Conservation (phyloP, 164 flowering plant genomes). For the Chloranthus sessilifolius region DNA sequence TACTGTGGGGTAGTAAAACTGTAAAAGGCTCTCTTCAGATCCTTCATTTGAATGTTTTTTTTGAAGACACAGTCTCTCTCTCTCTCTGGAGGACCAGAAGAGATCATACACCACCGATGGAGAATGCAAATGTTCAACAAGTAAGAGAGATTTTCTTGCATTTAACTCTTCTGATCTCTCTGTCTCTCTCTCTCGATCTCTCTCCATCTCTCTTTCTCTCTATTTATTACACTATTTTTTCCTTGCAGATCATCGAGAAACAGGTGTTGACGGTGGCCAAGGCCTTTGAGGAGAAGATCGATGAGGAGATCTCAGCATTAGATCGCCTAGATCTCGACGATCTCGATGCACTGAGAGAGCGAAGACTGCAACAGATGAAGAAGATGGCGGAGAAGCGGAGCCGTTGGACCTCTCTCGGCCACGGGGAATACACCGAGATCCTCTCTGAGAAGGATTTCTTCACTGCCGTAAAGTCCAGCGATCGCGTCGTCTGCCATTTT, state of each 20-base stretch:
- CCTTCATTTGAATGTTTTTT: too few species aligned
- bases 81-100: too few species aligned
- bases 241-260: conserved; percentile 67
- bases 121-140: conserved; percentile 43
- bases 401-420: conserved; percentile 94
- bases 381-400: conserved; percentile 94
- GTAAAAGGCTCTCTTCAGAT: too few species aligned
- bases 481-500: conserved; percentile 96
- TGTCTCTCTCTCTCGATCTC: not conserved
- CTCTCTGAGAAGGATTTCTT: conserved; percentile 89
- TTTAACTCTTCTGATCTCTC: not conserved
- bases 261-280: conserved; percentile 83
- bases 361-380: conserved; percentile 91
- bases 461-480: conserved; percentile 80
- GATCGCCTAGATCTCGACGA: conserved; percentile 84
- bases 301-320: conserved; percentile 74
- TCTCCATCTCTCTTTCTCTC: not conserved
- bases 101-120: too few species aligned
- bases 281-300: conserved; percentile 90
- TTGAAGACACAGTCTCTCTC: too few species aligned
- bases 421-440: conserved; percentile 87
- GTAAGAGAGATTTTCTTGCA: conserved; percentile 18
- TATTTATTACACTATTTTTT: not conserved
- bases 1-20: too few species aligned
- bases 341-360: conserved; percentile 75